Base-by-base conservation (phyloP, 2,329 filamentous ascomycete species). In the Tolypocladium sp. region DNA sequence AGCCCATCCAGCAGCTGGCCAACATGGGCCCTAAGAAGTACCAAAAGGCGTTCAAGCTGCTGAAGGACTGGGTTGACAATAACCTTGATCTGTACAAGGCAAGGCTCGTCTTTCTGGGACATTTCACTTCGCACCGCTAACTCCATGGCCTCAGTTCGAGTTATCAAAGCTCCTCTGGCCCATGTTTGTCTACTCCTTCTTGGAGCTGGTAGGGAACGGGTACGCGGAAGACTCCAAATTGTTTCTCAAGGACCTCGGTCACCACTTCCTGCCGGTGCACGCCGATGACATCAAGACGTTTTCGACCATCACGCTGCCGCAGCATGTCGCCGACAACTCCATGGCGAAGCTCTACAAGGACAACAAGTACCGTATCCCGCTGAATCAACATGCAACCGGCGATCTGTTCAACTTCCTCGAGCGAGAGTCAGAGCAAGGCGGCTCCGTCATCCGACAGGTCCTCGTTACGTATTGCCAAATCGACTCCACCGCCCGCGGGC, bases 41-140 rank as follows among this genome's bases (percentile, higher is more conserved):
- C 68, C 77, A 83, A 46, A 87, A 84, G 63, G 88, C 90, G 0
- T 97, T 82, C 79, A 83, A 83, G 59, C 76, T 92, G 49, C 77
- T 96, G 49, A 87, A 83, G 63, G 83, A 85, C 63, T 99, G 92
- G 89, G 87, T 96, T 54, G 92, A 97, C 64, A 92, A 93, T 65
- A 92, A 91, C 60, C 80, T 99, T 30, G 93, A 97, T 64, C 82
- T 97, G 35, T 97, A 97, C 82, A 96, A 96, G 79, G 90, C 88
- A 73, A 66, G 75, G 61, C 13, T 25, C 35, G 12, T 20, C 12
- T 22, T 22, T n/a, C 22, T 22, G 49, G 30, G 13, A 22, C 10
- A 7, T 2, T 20, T 33, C 1, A 33, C 10, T 30, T 38, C 2
- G 22, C 22, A 4, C 54, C 1, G 22, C 6, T 41, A 59, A 51